These are phyloP conservation scores for Boechera stricta DNA, from an alignment of 345 rosid genomes.

Conservation along the genomic window DNA sequence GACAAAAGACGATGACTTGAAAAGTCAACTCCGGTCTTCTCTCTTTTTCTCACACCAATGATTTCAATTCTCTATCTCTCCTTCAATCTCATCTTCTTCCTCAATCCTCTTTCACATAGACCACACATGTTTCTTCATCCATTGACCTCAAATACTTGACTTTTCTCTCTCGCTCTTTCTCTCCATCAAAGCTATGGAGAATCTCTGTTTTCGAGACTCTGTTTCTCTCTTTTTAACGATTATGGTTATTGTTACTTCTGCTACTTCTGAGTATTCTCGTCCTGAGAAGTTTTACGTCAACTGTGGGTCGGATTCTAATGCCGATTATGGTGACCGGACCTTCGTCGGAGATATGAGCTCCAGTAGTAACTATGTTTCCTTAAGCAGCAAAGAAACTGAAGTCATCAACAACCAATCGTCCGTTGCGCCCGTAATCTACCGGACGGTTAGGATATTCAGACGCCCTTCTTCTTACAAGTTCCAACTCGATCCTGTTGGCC, in stretches of 20 bases:
- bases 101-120: constrained; percentile 6
- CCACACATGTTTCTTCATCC: constrained; percentile 13
- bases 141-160: constrained; percentile 18
- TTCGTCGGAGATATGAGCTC: constrained; percentile 52
- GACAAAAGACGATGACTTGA: constrained; percentile 17
- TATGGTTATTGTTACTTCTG: constrained; percentile 5
- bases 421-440: constrained; percentile 35
- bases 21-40: constrained; percentile 10
- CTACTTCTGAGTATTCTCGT: constrained; percentile 40
- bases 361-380: constrained; percentile 25
- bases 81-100: constrained; percentile 27
- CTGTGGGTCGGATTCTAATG: constrained; percentile 52
- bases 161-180: constrained; percentile 2
- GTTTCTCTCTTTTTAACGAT: constrained; percentile 6
- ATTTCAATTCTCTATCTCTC: background rate
- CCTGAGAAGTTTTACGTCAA: constrained; percentile 56
- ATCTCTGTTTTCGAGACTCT: constrained; percentile 15
- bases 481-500: constrained; percentile 33
- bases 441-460: constrained; percentile 57
- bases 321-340: background rate
- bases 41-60: constrained; percentile 5
- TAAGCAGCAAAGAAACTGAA: constrained; percentile 29
- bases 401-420: background rate
- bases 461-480: constrained; percentile 47
- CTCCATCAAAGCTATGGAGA: constrained; percentile 22